Percentiles rank a stretch among this genome's conserved stretches.
These are phyloP conservation scores for Xylaria nigripes DNA, from an alignment of 495 filamentous ascomycete genomes.

Conservation along the genomic window DNA sequence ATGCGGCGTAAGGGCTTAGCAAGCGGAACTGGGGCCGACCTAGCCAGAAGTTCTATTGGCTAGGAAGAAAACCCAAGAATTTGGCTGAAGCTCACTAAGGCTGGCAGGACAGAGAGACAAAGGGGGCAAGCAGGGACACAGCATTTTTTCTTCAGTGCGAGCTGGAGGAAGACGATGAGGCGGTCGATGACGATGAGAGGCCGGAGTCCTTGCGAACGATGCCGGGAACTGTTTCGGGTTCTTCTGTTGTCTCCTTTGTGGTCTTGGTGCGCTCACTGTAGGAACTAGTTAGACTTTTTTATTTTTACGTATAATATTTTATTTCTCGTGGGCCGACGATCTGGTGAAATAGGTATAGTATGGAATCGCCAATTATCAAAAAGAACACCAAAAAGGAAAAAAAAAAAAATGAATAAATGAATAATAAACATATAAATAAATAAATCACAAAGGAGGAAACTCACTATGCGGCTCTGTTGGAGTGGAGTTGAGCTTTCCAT, in stretches of 20 bases:
- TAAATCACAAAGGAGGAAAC: constrained; percentile 1
- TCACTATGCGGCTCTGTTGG: constrained; percentile 37
- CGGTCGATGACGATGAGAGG: constrained; percentile 20
- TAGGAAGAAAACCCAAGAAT: constrained; percentile 22
- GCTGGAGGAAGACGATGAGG: neutral
- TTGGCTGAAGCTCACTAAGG: constrained; percentile 1
- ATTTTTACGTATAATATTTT: neutral
- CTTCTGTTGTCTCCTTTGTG: neutral
- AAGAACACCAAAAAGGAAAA: neutral
- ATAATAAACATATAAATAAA: neutral
- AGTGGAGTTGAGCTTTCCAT: constrained; percentile 35
- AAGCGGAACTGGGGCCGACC: constrained; percentile 4
- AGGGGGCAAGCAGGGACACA: neutral
- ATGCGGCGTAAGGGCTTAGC: neutral
- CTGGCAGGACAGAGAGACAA: neutral
- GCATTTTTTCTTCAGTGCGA: neutral
- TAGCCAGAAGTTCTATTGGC: constrained; percentile 1
- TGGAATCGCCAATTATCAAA: neutral
- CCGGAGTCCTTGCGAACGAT: constrained; percentile 23
- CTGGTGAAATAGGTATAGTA: neutral
- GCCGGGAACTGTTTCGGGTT: constrained; percentile 12
- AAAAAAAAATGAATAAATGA: neutral
- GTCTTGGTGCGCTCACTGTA: constrained; percentile 31
- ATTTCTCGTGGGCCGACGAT: neutral
- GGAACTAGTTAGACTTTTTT: constrained; percentile 6